These are phyloP conservation scores for Takashimella tepidaria DNA, from an alignment of 1,284 basidiomycete species.

Conservation along the genomic window DNA sequence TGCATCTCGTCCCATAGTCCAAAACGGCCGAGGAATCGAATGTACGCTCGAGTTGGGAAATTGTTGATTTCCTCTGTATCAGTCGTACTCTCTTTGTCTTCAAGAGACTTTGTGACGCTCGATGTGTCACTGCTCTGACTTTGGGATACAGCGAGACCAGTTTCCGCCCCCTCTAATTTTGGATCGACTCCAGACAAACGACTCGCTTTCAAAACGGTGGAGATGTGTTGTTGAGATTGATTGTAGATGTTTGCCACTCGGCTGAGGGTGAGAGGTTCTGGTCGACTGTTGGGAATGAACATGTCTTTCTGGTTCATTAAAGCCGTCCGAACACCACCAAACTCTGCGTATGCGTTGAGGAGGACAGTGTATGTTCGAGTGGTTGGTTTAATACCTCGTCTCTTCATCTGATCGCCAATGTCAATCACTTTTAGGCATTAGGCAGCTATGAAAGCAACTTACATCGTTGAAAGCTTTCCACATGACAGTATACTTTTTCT, in stretches of 20 bases:
- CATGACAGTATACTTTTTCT: slow-evolving; percentile 32
- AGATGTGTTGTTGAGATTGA: slow-evolving; percentile 32
- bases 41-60: slow-evolving; percentile 41
- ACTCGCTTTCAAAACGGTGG: neutral
- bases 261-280: slow-evolving; percentile 26
- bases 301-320: neutral
- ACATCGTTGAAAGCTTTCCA: slow-evolving; percentile 42
- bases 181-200: neutral
- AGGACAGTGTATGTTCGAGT: slow-evolving; percentile 42
- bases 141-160: neutral
- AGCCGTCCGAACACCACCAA: slow-evolving; percentile 19
- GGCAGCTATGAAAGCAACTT: too few relatives aligned
- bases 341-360: slow-evolving; percentile 37
- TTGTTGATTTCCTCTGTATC: slow-evolving; percentile 20
- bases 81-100: neutral
- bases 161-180: too few relatives aligned
- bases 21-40: slow-evolving; percentile 38
- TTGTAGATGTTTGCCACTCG: slow-evolving; percentile 37
- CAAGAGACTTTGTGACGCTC: neutral
- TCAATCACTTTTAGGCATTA: neutral
- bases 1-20: slow-evolving; percentile 40
- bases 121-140: neutral
- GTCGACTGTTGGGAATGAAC: slow-evolving; percentile 10
- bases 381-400: slow-evolving; percentile 36
- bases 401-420: slow-evolving; percentile 42